Evolutionary conservation across 1,139 yeast genomes (phyloP), one percentile per base, ranked within the genome.

Genomic region (Candida smagusa): DNA sequence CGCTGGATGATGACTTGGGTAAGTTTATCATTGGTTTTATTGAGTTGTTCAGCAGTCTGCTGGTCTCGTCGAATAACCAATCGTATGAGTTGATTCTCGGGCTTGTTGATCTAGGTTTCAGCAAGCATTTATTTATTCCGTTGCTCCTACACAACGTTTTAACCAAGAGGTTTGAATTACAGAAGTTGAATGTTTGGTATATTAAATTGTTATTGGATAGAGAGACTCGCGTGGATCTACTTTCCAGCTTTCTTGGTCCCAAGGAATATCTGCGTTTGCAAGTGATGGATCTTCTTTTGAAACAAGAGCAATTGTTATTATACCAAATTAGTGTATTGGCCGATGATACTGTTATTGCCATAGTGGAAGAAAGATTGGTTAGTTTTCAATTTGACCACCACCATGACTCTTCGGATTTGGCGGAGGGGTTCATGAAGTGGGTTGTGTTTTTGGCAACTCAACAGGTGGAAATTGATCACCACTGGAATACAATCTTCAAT

Each of bases 11-110:
- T 1, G 41, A 44, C 5, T 50, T 58, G n/a, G 73, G 75, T 3
- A 47, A 49, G 19, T 61, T 61, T 34, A 62, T 67, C n/a, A 58
- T 89, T 16, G 61, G 59, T 13, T 54, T 86, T 9, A 74, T 88
- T 30, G 88, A 85, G 42, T 45, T 68, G 1, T 70, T 88, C 36
- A 45, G 39, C 25, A 37, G 44, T 21, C 34, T 48, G 1, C 34
- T 39, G 12, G 37, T 47, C 6, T 37, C 36, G 29, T 49, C 41
- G 22, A 42, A 29, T 30, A 70, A 29, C 45, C 74, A n/a, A 39
- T 60, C 44, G 39, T 54, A 56, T 32, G 28, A 34, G 3, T 36
- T 63, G 12, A 41, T 62, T 4, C 44, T 46, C 8, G 53, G 31
- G 36, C 69, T 43, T 33, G 49, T 68, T 2, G 45, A 38, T 1